Percentiles rank a stretch among this genome's conserved stretches.
Conservation (phyloP, 495 filamentous ascomycete species). For the Letharia lupina region DNA sequence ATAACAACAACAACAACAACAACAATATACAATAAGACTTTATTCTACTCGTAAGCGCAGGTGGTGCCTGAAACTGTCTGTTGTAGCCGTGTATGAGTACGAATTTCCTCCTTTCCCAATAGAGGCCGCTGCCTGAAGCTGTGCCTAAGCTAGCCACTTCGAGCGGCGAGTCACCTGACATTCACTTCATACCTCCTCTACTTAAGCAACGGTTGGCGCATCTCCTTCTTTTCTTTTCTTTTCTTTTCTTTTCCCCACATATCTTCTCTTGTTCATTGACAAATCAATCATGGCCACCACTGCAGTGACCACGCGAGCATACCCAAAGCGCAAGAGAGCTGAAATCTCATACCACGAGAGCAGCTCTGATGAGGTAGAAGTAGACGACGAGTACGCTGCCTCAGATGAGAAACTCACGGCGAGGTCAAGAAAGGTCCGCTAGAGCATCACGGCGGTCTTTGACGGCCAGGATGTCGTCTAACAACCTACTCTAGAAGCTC, state of each 20-base stretch:
- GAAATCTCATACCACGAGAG: conserved; percentile 14
- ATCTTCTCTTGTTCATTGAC: neutral
- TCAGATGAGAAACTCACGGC: neutral
- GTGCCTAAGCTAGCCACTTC: too few species aligned
- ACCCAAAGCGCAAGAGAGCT: conserved; percentile 17
- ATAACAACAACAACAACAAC: too few species aligned
- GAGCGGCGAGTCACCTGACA: neutral
- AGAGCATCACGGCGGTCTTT: neutral
- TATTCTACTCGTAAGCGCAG: too few species aligned
- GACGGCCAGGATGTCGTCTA: neutral
- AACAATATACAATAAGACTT: too few species aligned
- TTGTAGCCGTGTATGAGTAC: too few species aligned
- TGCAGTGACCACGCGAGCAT: neutral
- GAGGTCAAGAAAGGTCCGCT: neutral
- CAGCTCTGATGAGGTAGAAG: conserved; percentile 8
- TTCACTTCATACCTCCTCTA: neutral
- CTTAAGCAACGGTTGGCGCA: neutral
- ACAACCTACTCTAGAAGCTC: neutral
- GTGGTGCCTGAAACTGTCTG: too few species aligned
- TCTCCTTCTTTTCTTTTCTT: neutral
- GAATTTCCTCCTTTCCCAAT: too few species aligned
- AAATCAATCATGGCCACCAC: neutral
- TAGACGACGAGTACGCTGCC: neutral
- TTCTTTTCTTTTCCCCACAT: neutral
- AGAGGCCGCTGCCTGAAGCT: too few species aligned